These are phyloP conservation scores for Penicillium brasilianum DNA, from an alignment of 2,329 filamentous ascomycete species.

Conservation along the genomic window DNA sequence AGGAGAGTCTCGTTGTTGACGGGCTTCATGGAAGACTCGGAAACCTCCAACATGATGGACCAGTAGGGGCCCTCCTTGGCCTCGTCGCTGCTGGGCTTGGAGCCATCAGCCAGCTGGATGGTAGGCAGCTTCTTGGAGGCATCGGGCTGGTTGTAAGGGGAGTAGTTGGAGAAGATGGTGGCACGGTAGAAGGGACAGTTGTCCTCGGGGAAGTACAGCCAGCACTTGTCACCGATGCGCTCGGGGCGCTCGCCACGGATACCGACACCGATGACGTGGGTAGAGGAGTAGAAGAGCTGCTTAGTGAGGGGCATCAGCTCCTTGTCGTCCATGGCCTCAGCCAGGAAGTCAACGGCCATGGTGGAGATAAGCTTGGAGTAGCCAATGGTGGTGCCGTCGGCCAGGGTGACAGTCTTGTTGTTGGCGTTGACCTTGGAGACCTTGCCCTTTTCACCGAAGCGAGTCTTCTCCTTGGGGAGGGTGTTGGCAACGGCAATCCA, in stretches of 20 bases:
- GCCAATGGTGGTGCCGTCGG: conserved; percentile 83
- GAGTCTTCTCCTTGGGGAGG: conserved; percentile 86
- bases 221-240: conserved; percentile 99
- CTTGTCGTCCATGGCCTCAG: conserved; percentile 83
- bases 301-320: conserved; percentile 83
- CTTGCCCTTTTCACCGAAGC: conserved; percentile 81
- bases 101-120: conserved; percentile 81
- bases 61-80: conserved; percentile 93
- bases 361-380: conserved; percentile 95
- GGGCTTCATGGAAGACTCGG: conserved; percentile 93
- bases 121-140: conserved; percentile 82
- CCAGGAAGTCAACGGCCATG: conserved; percentile 91
- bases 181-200: conserved; percentile 99
- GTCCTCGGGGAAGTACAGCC: conserved; percentile 98
- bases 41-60: conserved; percentile 99
- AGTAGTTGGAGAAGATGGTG: conserved; percentile 99
- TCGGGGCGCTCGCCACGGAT: conserved; percentile 89
- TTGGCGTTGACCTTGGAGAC: conserved; percentile 87
- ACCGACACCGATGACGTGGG: conserved; percentile 95
- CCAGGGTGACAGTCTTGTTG: conserved; percentile 79
- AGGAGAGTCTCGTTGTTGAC: conserved; percentile 85
- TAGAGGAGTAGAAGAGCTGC: conserved; percentile 94
- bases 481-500: conserved; percentile 98
- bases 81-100: conserved; percentile 73
- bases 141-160: conserved; percentile 93